Evolutionary conservation across 768 basidiomycete species (phyloP).

Genomic region (Guyanaporus albipodus): DNA sequence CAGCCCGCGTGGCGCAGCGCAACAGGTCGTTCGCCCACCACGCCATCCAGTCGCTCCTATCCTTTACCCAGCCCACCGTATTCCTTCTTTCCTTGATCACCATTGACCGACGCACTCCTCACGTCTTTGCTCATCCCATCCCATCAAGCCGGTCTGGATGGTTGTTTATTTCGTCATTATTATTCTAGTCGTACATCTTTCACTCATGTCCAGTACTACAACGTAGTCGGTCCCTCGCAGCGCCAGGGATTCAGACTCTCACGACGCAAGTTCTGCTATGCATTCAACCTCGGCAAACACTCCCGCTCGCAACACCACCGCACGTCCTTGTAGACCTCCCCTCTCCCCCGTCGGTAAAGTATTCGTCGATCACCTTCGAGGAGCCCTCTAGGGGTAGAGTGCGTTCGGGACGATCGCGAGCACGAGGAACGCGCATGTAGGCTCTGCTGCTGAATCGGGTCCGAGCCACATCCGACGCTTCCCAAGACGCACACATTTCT

Average conservation of each 20-base stretch:
- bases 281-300: conserved; percentile 62
- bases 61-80: background rate
- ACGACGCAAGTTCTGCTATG: conserved; percentile 38
- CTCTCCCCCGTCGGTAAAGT: conserved; percentile 4
- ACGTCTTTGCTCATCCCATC: too few relatives aligned
- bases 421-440: conserved; percentile 21
- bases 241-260: background rate
- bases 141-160: background rate
- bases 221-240: background rate
- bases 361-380: conserved; percentile 30
- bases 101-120: background rate
- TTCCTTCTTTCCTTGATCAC: conserved; percentile 10
- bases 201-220: too few relatives aligned
- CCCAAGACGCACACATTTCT: conserved; percentile 39
- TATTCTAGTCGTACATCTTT: background rate
- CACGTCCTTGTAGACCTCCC: conserved; percentile 56
- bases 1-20: conserved; percentile 36
- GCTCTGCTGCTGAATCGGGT: conserved; percentile 35
- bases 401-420: background rate
- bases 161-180: background rate
- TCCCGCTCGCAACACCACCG: conserved; percentile 47
- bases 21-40: conserved; percentile 10
- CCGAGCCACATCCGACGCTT: conserved; percentile 37
- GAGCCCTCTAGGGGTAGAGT: conserved; percentile 26
- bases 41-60: conserved; percentile 1